These are phyloP conservation scores for Aspergillus ochraceus DNA, from an alignment of 2,329 filamentous ascomycete species.

Conservation along the genomic window DNA sequence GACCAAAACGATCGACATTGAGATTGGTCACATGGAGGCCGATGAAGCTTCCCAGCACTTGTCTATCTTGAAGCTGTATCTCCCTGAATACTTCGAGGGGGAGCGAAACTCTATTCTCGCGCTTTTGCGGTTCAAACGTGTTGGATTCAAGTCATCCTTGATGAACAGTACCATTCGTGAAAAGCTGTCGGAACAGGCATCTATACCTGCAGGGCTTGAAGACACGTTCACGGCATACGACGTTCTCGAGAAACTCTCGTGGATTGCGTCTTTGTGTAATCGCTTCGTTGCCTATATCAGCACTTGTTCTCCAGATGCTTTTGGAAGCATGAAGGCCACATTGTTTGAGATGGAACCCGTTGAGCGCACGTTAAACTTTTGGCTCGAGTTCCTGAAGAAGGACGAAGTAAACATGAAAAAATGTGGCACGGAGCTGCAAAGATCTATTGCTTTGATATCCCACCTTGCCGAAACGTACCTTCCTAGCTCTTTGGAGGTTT, in stretches of 20 bases:
- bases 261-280: conserved; percentile 79
- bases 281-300: conserved; percentile 80
- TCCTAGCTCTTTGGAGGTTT: conserved; percentile 65
- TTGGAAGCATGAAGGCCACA: conserved; percentile 74
- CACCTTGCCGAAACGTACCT: conserved; percentile 83
- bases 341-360: conserved; percentile 88
- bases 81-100: conserved; percentile 77
- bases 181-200: conserved; percentile 65
- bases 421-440: conserved; percentile 76
- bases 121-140: conserved; percentile 80
- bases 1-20: conserved; percentile 89
- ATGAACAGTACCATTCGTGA: conserved; percentile 78
- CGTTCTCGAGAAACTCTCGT: conserved; percentile 79
- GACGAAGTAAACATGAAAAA: conserved; percentile 85
- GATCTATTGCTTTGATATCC: conserved; percentile 81
- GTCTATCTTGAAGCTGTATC: conserved; percentile 81
- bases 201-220: conserved; percentile 67
- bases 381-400: conserved; percentile 79
- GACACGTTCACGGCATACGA: conserved; percentile 78
- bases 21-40: conserved; percentile 81
- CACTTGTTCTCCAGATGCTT: conserved; percentile 74
- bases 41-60: conserved; percentile 87
- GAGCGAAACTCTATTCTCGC: conserved; percentile 87
- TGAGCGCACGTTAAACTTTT: conserved; percentile 82
- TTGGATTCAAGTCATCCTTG: conserved; percentile 83